Evolutionary conservation across 1,284 basidiomycete genomes (phyloP).

Genomic region (Porodaedalea pini): DNA sequence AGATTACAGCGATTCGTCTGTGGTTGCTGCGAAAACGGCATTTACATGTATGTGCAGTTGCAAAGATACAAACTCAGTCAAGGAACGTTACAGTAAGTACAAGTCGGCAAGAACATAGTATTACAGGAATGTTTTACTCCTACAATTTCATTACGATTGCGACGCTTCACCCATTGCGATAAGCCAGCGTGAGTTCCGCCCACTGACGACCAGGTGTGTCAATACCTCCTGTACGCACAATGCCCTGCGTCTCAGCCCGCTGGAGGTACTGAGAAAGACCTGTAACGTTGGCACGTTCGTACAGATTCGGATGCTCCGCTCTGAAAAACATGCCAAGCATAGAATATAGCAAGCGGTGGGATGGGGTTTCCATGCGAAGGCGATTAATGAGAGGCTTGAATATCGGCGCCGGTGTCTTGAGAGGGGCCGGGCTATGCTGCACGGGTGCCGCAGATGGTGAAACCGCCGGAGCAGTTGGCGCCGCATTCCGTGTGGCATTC

Average conservation of each 20-base stretch:
- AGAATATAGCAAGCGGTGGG: background rate
- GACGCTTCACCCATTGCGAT: background rate
- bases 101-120: no score
- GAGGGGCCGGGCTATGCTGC: background rate
- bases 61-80: no score
- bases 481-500: background rate
- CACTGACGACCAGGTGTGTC: background rate
- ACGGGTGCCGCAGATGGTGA: background rate
- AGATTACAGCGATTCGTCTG: no score
- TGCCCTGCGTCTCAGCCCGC: background rate
- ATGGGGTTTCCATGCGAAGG: background rate
- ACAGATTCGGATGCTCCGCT: background rate
- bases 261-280: slow-evolving; percentile 4
- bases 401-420: background rate
- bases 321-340: background rate
- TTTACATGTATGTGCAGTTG: no score
- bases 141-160: no score
- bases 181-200: background rate
- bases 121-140: no score
- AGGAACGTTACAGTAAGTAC: no score
- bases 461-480: background rate
- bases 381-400: slow-evolving; percentile 7
- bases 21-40: no score
- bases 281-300: background rate
- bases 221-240: slow-evolving; percentile 11